A percentile compares a stretch with the other conserved stretches of the same genome.
phyloP scores from a whole-genome alignment of 1,284 basidiomycete genomes.

The Tilletia walkeri region DNA sequence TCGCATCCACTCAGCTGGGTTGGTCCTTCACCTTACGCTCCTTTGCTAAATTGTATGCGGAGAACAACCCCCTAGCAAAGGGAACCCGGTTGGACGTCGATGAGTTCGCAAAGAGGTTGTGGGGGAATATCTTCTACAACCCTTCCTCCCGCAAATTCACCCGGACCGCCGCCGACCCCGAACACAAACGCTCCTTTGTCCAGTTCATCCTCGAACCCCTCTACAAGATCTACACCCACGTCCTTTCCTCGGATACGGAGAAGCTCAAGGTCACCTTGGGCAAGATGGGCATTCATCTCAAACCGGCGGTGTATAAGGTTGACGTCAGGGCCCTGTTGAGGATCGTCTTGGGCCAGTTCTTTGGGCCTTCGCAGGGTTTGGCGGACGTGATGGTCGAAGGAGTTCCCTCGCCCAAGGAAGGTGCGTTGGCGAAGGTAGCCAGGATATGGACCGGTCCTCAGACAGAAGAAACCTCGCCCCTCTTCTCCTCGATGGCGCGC shows the following conservation, averaged over 20 bases:
- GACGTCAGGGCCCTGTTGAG: conserved; percentile 92
- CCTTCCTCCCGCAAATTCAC: conserved; percentile 78
- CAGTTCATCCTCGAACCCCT: conserved; percentile 95
- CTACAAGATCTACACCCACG: conserved; percentile 93
- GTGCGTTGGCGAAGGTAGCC: conserved; percentile 69
- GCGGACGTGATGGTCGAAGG: conserved; percentile 88
- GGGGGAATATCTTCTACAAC: conserved; percentile 98
- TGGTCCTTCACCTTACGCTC: conserved; percentile 95
- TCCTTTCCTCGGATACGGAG: conserved; percentile 86
- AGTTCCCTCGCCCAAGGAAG: conserved; percentile 78
- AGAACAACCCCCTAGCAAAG: conserved; percentile 64
- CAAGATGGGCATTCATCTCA: conserved; percentile 78
- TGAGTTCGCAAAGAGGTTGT: conserved; percentile 76
- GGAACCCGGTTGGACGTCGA: conserved; percentile 60
- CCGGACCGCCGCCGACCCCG: conserved; percentile 76
- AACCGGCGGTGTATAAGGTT: conserved; percentile 95
- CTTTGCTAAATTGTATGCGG: conserved; percentile 94
- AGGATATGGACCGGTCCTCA: conserved; percentile 36
- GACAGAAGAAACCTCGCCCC: conserved; percentile 2
- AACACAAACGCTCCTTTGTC: conserved; percentile 82
- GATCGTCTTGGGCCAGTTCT: conserved; percentile 91
- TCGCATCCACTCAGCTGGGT: conserved; percentile 92
- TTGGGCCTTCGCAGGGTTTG: conserved; percentile 77
- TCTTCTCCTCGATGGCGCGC: conserved; percentile 72
- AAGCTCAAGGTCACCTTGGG: conserved; percentile 77